phyloP scores from a whole-genome alignment of 495 filamentous ascomycete species.

The Penicillium robsamsonii region DNA sequence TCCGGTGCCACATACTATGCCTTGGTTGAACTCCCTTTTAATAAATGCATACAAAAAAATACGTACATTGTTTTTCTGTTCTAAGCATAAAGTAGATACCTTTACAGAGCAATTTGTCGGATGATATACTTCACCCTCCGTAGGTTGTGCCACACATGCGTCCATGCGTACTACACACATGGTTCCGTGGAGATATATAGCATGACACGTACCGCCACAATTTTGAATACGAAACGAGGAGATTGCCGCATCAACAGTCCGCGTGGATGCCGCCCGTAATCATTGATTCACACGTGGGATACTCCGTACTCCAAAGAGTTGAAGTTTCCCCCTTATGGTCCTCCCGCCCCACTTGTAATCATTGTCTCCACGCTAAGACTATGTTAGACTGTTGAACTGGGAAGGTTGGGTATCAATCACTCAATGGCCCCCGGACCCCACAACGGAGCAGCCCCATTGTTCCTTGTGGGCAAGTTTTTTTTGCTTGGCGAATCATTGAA shows the following conservation, averaged over 20 bases:
- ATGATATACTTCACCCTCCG: too few species aligned
- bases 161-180: too few species aligned
- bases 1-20: background rate
- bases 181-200: too few species aligned
- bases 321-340: background rate
- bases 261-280: background rate
- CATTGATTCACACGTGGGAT: background rate
- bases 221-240: background rate
- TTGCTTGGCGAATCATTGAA: background rate
- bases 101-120: too few species aligned
- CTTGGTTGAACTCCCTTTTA: background rate
- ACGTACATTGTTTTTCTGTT: background rate
- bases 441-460: background rate
- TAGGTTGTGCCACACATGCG: background rate
- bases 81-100: background rate
- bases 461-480: background rate
- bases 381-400: conserved; percentile 1
- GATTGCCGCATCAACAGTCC: background rate
- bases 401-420: conserved; percentile 4
- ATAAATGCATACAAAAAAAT: too few species aligned
- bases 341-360: background rate
- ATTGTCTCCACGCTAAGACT: background rate
- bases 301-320: background rate
- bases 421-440: background rate
- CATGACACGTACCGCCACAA: too few species aligned